Evolutionary conservation across 2,329 filamentous ascomycete genomes (phyloP), one percentile per base, ranked within the genome.

Genomic region (Westerdykella sp.): DNA sequence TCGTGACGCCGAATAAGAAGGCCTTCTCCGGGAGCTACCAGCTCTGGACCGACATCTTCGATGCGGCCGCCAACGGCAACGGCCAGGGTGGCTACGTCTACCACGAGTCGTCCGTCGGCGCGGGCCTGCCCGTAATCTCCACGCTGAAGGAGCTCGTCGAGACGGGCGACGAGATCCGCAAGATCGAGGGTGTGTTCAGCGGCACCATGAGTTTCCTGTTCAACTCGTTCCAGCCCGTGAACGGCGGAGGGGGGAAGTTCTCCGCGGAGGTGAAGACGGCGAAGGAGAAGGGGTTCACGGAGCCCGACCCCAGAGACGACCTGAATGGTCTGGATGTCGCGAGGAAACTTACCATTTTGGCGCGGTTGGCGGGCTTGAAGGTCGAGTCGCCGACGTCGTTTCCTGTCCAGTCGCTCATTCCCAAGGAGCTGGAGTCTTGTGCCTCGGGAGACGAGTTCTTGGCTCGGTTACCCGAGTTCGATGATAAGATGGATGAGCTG

Each of bases 1-100:
- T 98, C 57, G 87, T 97, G 22, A 98, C 93, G 1, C 90, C 93
- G 35, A 98, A 97, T 77, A 98, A 98, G 76, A 98, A 98, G 72
- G 91, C 86, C 12, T 98, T 98, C 71, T 94, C 88, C 0, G 83
- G 85, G 45, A 81, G 80, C 37, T 82, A 87, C 59, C 75, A 81
- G 55, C 74, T 95, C 43, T 98, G 91, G 90, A 79, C 87, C 60
- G 80, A 85, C 50, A 96, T 98, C 62, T 94, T 95, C 68, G 71
- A 74, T 3, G 78, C 87, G 1, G 84, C 89, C 1, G 75, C 78
- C 38, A 74, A 77, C 1, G 85, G 84, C 35, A 63, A 69, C 32
- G 53, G 63, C 14, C 59, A 54, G 15, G 73, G 76, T 37, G 87
- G 90, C 35, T 85, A 88, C 63, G 77, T 97, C 46, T 97, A 93